These are phyloP conservation scores for Penicilliopsis zonata DNA, from an alignment of 495 filamentous ascomycete genomes.

Conservation along the genomic window DNA sequence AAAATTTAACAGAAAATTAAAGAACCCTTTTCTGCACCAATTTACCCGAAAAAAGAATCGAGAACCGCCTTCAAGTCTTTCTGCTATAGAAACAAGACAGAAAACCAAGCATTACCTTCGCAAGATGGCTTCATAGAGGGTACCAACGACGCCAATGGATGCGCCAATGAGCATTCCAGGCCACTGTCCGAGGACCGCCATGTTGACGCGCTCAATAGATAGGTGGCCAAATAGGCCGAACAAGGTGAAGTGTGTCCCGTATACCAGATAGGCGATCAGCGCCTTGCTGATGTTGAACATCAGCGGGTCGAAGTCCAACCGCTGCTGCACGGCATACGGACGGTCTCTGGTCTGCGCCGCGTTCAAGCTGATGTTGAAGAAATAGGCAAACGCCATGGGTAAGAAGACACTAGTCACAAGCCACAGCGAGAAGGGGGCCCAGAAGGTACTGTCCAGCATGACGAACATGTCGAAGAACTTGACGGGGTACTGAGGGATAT, in stretches of 20 bases:
- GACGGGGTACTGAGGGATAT: conserved; percentile 38
- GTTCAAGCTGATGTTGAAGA: conserved; percentile 66
- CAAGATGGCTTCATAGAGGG: conserved; percentile 75
- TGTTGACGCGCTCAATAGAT: conserved; percentile 49
- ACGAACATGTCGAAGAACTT: conserved; percentile 71
- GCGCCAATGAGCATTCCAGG: conserved; percentile 59
- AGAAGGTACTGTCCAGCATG: conserved; percentile 67
- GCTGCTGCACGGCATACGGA: conserved; percentile 19
- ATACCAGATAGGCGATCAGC: conserved; percentile 65
- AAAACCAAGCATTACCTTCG: conserved; percentile 41
- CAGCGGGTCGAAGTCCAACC: conserved; percentile 61
- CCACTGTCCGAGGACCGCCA: conserved; percentile 58
- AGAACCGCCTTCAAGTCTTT: too few relatives aligned
- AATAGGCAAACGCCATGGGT: conserved; percentile 64
- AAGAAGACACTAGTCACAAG: conserved; percentile 53
- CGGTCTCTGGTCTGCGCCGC: conserved; percentile 19
- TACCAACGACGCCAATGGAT: conserved; percentile 54
- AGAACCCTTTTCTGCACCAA: too few relatives aligned
- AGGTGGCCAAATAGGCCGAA: conserved; percentile 45
- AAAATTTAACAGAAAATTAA: too few relatives aligned
- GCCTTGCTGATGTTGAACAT: conserved; percentile 84
- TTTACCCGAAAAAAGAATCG: too few relatives aligned
- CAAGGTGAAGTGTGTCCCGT: conserved; percentile 55
- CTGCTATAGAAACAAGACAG: too few relatives aligned
- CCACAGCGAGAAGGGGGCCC: conserved; percentile 75